These are phyloP conservation scores for Phytophthora citrophthora DNA, from an alignment of 352 stramenopile genomes.

Conservation along the genomic window DNA sequence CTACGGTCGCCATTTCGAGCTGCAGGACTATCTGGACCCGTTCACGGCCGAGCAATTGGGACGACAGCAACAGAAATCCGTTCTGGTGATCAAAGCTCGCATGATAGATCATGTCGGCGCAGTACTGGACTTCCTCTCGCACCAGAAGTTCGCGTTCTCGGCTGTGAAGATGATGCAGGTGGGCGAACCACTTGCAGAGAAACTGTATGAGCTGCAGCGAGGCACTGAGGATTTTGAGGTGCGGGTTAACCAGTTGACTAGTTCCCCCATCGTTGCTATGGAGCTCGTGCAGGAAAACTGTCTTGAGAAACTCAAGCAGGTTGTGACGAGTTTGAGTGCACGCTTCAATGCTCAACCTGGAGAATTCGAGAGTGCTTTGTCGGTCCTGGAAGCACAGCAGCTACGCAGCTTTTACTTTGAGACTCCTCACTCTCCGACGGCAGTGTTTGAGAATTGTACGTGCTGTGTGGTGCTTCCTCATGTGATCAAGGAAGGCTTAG, in stretches of 20 bases:
- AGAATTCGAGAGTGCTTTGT: constrained; percentile 59
- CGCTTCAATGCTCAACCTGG: constrained; percentile 50
- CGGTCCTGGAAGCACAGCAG: constrained; percentile 61
- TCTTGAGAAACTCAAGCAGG: constrained; percentile 66
- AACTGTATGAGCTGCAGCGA: constrained; percentile 58
- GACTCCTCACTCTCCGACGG: constrained; percentile 58
- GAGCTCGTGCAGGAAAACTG: constrained; percentile 81
- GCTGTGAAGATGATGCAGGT: constrained; percentile 85
- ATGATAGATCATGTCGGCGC: constrained; percentile 59
- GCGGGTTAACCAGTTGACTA: constrained; percentile 46
- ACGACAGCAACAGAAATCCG: constrained; percentile 70
- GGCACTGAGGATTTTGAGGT: constrained; percentile 36
- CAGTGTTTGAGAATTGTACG: constrained; percentile 89
- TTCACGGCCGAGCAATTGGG: constrained; percentile 76
- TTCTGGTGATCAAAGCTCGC: constrained; percentile 66
- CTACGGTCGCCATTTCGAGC: constrained; percentile 83
- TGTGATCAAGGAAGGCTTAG: constrained; percentile 86
- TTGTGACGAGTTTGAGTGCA: constrained; percentile 47
- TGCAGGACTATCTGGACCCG: constrained; percentile 85
- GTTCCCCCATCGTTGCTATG: constrained; percentile 61
- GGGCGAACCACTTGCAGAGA: constrained; percentile 49
- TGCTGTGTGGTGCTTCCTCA: constrained; percentile 94
- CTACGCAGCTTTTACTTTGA: constrained; percentile 73
- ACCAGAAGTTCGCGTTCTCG: constrained; percentile 74
- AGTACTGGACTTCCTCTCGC: constrained; percentile 62